These are phyloP conservation scores for Hyphopichia burtonii DNA, from an alignment of 1,139 yeast species.

Conservation along the genomic window DNA sequence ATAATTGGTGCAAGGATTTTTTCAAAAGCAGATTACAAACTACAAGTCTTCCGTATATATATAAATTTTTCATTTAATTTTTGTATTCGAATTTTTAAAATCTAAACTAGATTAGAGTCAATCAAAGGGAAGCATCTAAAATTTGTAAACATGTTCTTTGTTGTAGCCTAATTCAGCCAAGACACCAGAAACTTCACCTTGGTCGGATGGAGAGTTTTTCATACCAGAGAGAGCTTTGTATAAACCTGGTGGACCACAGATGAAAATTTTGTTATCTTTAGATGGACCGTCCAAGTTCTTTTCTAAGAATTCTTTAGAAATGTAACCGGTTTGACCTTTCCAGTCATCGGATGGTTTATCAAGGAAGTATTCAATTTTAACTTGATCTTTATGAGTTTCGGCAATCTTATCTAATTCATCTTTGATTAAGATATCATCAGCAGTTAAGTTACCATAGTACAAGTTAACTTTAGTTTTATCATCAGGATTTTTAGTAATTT, in stretches of 20 bases:
- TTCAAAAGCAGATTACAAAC: no score
- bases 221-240: conserved; percentile 61
- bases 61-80: no score
- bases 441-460: conserved; percentile 76
- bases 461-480: conserved; percentile 74
- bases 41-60: no score
- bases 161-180: conserved; percentile 85
- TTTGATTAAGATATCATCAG: conserved; percentile 75
- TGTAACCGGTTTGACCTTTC: conserved; percentile 81
- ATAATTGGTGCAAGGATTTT: no score
- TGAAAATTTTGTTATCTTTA: conserved; percentile 65
- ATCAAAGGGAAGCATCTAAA: no score
- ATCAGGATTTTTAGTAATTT: conserved; percentile 70
- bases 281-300: conserved; percentile 65
- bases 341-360: conserved; percentile 74
- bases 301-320: conserved; percentile 73
- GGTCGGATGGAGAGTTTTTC: conserved; percentile 85
- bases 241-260: conserved; percentile 87
- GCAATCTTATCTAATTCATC: conserved; percentile 75
- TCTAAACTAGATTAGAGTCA: no score
- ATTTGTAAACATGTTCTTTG: conserved; percentile 88
- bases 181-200: conserved; percentile 90
- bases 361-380: conserved; percentile 68
- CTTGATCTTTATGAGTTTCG: conserved; percentile 58
- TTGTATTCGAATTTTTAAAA: no score